Base-by-base conservation (phyloP, 305 asterid species). In the Euphrasia arctica region DNA sequence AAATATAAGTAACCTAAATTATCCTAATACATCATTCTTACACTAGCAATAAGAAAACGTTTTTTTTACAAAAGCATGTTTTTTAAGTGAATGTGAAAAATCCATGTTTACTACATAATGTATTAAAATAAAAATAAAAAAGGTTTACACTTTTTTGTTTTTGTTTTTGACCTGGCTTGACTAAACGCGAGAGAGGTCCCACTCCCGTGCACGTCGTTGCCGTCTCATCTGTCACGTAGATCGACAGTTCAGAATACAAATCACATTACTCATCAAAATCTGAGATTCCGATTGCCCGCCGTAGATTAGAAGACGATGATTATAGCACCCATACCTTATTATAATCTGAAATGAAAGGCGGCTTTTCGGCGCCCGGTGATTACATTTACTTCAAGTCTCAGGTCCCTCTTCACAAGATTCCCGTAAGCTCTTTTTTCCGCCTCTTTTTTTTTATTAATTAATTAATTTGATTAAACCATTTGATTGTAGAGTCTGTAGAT, bases 341-440 rank as follows among this genome's bases (percentile, higher is more conserved):
- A 39, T 1, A 54, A 70, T 74, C 80, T 62, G 89, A 83, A 39
- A 92, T 92, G 98, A 89, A 86, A 86, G 90, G 96, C 78, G 84
- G 70, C 80, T 81, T 85, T 70, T 87, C 96, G 72, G 84, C 87
- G 72, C 95, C 98, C 79, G 98, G 98, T 69, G 98, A 92, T 86
- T 92, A 84, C 76, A 68, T 83, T 79, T 79, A 92, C 85, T 92
- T 92, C 90, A 92, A 92, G 94, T 92, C 98, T 75, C 97, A 87
- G 78, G 98, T 92, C 74, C 97, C 98, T 71, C 95, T 92, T 69
- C 98, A 92, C 64, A 87, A 83, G 88, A 92, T 92, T 83, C 97
- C 96, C 14, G 98, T 92, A 75, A 78, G 88, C 63, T 63, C 57
- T 62, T 1, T 54, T 70, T 58, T 3, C 1, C 15, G 39, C 6